Base-by-base conservation (phyloP, 495 filamentous ascomycete genomes). In the Aspergillus indologenus region DNA sequence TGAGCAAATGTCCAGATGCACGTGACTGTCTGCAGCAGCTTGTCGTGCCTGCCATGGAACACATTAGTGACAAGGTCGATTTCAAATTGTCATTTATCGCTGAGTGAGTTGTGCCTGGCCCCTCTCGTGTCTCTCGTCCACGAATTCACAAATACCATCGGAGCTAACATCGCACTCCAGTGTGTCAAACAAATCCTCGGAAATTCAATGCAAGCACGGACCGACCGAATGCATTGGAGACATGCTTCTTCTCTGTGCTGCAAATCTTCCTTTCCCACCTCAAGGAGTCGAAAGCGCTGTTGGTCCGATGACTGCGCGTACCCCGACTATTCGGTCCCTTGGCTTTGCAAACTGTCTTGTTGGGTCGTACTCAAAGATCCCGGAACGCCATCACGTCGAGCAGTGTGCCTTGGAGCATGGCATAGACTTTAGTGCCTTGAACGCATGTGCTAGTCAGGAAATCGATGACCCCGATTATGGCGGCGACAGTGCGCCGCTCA, bases 1-100 rank as follows among this genome's bases (percentile, higher is more conserved):
- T 96, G 88, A 89, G 87, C 72, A 96, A 98, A 77, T 98, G 94
- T 65, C 94, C 94, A 0, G 90, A 95, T 70, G 88, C 90, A 2
- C 81, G 75, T 70, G 86, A 87, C 67, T 97, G 94, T 67, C 79
- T 98, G 6, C 83, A 85, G 49, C 77, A 92, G 54, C 68, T 98
- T 57, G 81, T 98, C 15, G 75, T 96, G 1, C 94, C 95, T 2
- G 83, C 90, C 3, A 96, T 98, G 91, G 83, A 89, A 71, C 80
- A 85, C 49, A 81, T 92, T 20, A 80, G 81, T 55, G 81, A 88
- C 56, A 95, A 94, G 67, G 92, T 98, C 29, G 86, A 96, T 74
- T 98, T 98, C 72, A 86, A 81, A 19, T 79, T 97, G 54, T 93
- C 90, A 0, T 98, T 89, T 65, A 96, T 98, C 68, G 94, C 93